Conservation (phyloP, 306 rosid species). For the Alnus glutinosa region DNA sequence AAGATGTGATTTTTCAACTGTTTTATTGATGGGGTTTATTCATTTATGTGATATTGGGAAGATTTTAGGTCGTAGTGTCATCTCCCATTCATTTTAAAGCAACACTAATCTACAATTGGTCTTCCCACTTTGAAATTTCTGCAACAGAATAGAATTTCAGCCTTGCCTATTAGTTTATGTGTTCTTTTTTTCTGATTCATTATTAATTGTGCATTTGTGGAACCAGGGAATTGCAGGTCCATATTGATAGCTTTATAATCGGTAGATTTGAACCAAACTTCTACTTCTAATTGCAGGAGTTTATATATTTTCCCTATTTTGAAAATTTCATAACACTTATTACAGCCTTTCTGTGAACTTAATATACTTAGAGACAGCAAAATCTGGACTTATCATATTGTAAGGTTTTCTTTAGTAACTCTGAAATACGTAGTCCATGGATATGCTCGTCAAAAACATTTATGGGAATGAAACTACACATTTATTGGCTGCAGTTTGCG, state of each 20-base stretch:
- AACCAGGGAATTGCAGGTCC: not conserved
- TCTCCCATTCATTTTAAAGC: not conserved
- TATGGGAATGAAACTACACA: not conserved
- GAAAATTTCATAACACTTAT: not conserved
- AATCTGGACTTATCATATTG: not conserved
- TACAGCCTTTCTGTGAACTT: not conserved
- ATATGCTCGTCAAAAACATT: not conserved
- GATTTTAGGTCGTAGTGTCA: not conserved
- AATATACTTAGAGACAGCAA: not conserved
- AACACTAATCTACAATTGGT: not conserved
- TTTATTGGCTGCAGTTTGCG: not conserved
- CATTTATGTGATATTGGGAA: not conserved
- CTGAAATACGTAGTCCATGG: not conserved
- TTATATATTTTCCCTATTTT: not conserved
- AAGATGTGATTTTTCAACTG: too few species aligned
- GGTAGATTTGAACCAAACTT: not conserved
- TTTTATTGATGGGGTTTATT: too few species aligned
- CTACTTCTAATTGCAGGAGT: not conserved
- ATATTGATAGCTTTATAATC: not conserved
- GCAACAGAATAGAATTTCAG: not conserved
- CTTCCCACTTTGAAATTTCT: not conserved
- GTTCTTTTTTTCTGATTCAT: not conserved
- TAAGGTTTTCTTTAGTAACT: not conserved
- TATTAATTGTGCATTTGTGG: not conserved
- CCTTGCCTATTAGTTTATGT: not conserved